These are phyloP conservation scores for Eimeria praecox DNA, from an alignment of 169 alveolate species.

Conservation along the genomic window DNA sequence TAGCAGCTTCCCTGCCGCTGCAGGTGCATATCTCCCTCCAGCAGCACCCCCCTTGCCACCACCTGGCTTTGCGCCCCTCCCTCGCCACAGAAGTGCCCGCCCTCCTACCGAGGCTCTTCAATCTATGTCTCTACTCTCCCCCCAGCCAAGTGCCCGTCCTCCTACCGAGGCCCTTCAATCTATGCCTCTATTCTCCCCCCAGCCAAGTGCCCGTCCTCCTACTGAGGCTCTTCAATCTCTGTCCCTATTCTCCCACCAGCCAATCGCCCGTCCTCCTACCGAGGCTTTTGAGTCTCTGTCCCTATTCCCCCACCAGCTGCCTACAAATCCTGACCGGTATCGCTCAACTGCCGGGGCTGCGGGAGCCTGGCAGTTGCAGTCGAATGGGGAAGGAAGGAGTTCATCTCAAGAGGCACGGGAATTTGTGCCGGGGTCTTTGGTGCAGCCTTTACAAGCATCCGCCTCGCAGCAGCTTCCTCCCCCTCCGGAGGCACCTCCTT, in stretches of 20 bases:
- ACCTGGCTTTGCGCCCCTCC: not conserved
- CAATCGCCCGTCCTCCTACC: not conserved
- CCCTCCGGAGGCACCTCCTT: not conserved
- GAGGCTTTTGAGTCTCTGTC: not conserved
- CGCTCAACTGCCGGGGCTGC: too few species aligned
- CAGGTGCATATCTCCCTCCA: not conserved
- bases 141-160: not conserved
- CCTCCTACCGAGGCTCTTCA: not conserved
- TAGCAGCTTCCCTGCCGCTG: not conserved
- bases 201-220: not conserved
- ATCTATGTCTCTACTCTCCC: not conserved
- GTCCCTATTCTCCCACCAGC: not conserved
- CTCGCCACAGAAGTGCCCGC: too few species aligned
- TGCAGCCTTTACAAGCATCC: not conserved
- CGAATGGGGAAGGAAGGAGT: not conserved
- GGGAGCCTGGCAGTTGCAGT: not conserved
- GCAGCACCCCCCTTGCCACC: not conserved
- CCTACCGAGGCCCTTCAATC: not conserved
- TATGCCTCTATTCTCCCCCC: not conserved
- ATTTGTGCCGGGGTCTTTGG: not conserved
- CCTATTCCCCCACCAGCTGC: not conserved
- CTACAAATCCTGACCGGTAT: too few species aligned
- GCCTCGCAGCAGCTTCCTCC: not conserved
- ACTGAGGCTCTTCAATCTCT: not conserved
- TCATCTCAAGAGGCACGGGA: too few species aligned